phyloP scores from a whole-genome alignment of 495 filamentous ascomycete species.

The Rostrohypoxylon terebratum region DNA sequence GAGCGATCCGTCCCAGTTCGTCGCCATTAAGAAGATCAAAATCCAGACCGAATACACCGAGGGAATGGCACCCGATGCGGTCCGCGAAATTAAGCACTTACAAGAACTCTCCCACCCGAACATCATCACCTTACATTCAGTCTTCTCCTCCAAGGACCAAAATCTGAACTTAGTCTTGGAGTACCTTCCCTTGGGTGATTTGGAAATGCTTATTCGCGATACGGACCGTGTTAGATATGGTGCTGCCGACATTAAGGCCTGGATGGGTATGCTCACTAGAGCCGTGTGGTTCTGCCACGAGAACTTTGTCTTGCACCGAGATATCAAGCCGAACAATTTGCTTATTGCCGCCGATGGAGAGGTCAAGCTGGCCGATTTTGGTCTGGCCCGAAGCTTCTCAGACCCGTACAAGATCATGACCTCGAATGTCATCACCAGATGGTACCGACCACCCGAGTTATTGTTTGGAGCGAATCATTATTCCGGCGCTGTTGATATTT shows the following conservation, averaged over 20 bases:
- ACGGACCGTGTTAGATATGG: slow-evolving; percentile 71
- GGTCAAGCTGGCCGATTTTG: slow-evolving; percentile 97
- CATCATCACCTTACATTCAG: slow-evolving; percentile 88
- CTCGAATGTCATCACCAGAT: slow-evolving; percentile 92
- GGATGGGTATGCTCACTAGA: slow-evolving; percentile 96
- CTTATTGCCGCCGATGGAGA: slow-evolving; percentile 92
- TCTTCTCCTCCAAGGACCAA: slow-evolving; percentile 90
- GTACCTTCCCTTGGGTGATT: slow-evolving; percentile 87
- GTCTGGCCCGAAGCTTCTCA: slow-evolving; percentile 86
- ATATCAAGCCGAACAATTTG: slow-evolving; percentile 99
- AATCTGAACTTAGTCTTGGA: slow-evolving; percentile 96
- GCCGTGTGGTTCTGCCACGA: slow-evolving; percentile 98
- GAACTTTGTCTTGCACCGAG: slow-evolving; percentile 92
- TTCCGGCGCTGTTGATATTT: slow-evolving; percentile 90
- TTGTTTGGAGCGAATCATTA: slow-evolving; percentile 91
- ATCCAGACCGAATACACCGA: slow-evolving; percentile 83
- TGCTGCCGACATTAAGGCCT: slow-evolving; percentile 91
- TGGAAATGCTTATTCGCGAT: slow-evolving; percentile 93
- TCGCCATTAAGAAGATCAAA: slow-evolving; percentile 99
- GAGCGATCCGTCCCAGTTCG: slow-evolving; percentile 70
- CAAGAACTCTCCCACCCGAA: slow-evolving; percentile 97
- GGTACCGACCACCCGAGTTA: slow-evolving; percentile 95
- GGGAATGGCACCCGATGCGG: slow-evolving; percentile 91
- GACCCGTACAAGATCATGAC: slow-evolving; percentile 94
- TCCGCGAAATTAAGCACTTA: slow-evolving; percentile 93